A percentile compares a stretch with the other conserved stretches of the same genome.
phyloP scores from a whole-genome alignment of 208 protist genomes.

The Trypanosoma rangeli region DNA sequence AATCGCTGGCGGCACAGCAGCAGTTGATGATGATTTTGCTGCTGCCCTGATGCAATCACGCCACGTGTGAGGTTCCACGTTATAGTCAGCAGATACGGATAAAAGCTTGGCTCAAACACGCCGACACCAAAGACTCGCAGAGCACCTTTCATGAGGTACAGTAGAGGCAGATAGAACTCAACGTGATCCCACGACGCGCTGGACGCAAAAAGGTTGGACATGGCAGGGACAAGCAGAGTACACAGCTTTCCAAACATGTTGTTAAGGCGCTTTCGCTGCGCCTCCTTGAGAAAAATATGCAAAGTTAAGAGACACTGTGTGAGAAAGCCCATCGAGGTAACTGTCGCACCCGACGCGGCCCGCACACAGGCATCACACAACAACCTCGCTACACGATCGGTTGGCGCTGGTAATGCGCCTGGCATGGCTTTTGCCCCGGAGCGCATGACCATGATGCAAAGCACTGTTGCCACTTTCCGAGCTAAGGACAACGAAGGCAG shows the following conservation, averaged over 20 bases:
- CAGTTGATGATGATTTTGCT: slow-evolving; percentile 11
- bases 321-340: slow-evolving; percentile 5
- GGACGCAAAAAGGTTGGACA: slow-evolving; percentile 54
- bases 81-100: slow-evolving; percentile 43
- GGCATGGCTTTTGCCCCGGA: slow-evolving; percentile 28
- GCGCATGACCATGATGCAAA: slow-evolving; percentile 60
- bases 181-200: slow-evolving; percentile 25
- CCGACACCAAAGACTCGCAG: slow-evolving; percentile 69
- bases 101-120: slow-evolving; percentile 65
- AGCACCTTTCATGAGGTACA: slow-evolving; percentile 77
- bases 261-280: slow-evolving; percentile 47
- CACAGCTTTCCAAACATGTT: slow-evolving; percentile 54
- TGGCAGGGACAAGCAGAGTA: slow-evolving; percentile 34
- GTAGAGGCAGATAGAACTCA: slow-evolving; percentile 37
- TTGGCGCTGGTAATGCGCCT: slow-evolving; percentile 38
- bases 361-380: slow-evolving; percentile 31
- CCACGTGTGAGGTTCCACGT: slow-evolving; percentile 49
- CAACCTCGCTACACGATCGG: slow-evolving; percentile 31
- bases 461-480: slow-evolving; percentile 56
- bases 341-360: background rate
- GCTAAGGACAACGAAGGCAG: slow-evolving; percentile 38
- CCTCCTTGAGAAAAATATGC: slow-evolving; percentile 73
- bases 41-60: background rate
- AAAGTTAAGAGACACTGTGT: slow-evolving; percentile 52
- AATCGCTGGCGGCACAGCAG: slow-evolving; percentile 37